Conservation (phyloP, 306 rosid species). For the Ammopiptanthus mongolicus region DNA sequence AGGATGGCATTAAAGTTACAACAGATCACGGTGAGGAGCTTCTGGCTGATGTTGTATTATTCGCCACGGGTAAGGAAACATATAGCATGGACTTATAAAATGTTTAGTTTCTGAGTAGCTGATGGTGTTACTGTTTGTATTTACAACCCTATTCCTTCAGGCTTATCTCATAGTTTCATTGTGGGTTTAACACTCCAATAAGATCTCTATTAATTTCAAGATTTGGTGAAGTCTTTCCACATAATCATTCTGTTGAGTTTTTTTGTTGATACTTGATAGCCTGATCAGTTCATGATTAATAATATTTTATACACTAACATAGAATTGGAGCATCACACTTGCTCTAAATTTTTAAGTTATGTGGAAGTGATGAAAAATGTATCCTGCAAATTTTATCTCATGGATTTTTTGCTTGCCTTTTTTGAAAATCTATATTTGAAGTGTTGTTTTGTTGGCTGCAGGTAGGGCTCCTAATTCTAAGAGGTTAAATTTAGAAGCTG, state of each 20-base stretch:
- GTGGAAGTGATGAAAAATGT: not conserved
- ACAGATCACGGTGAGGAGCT: constrained; percentile 96
- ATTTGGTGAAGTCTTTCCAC: not conserved
- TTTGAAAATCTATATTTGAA: not conserved
- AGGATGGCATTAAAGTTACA: constrained; percentile 70
- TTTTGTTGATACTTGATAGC: not conserved
- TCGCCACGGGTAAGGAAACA: constrained; percentile 80
- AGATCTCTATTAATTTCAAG: not conserved
- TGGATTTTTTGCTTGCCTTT: not conserved
- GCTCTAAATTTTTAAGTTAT: not conserved
- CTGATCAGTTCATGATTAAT: not conserved
- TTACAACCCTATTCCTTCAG: not conserved
- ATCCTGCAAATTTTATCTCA: not conserved
- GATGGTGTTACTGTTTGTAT: not conserved
- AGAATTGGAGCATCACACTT: not conserved
- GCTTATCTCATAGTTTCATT: not conserved
- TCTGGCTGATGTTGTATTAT: constrained; percentile 77
- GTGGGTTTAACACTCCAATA: not conserved
- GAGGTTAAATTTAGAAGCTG: constrained; percentile 84
- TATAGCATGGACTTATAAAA: not conserved
- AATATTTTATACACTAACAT: not conserved
- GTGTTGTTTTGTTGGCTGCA: constrained; percentile 31
- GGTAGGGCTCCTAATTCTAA: constrained; percentile 86
- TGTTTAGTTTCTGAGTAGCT: not conserved
- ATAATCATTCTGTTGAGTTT: not conserved